Evolutionary conservation across 2,329 filamentous ascomycete genomes (phyloP), one percentile per base, ranked within the genome.

Genomic region (Tolypocladium paradoxum): DNA sequence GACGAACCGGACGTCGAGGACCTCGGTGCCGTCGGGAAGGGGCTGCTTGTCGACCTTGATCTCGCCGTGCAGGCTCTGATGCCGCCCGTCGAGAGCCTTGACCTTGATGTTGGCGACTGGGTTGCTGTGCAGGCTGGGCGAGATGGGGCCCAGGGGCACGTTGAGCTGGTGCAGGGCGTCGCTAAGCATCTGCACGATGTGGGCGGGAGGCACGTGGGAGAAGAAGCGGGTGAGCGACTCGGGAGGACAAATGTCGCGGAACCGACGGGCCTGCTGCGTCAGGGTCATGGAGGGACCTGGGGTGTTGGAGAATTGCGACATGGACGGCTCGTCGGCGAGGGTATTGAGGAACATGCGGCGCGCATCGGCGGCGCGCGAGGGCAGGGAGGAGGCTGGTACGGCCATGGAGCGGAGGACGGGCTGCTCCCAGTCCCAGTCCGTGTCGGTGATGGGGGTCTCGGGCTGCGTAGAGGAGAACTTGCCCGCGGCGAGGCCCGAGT

Each of bases 201-300:
- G 79, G 16, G 80, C 73, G 6, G 89, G 75, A 1, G 89, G 81
- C 63, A 92, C 84, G 49, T 85, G 81, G 0, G 91, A 96, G 70
- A 93, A 91, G 77, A 99, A 99, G 53, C 91, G 87, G 7, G 92
- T 92, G 57, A 99, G 81, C 0, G 88, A 84, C 66, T 95, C 88
- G 8, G 87, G 77, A 0, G 93, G 95, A 45, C 96, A 83, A 61
- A 99, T 95, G 67, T 99, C 93, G 58, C 82, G 82, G 76, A 97
- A 99, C 46, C 81, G 83, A 33, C 87, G 87, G 4, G 93, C 93
- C 56, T 87, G 86, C 68, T 99, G 93, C 1, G 93, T 99, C 40
- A 95, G 79, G 46, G 83, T 88, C 56, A 96, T 73, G 1, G 91
- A 89, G 0, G 96, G 84, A 6, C 84, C 81, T 0, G 89, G 90